Evolutionary conservation across 345 rosid genomes (phyloP).

Genomic region (Erysimum cheiranthoides): DNA sequence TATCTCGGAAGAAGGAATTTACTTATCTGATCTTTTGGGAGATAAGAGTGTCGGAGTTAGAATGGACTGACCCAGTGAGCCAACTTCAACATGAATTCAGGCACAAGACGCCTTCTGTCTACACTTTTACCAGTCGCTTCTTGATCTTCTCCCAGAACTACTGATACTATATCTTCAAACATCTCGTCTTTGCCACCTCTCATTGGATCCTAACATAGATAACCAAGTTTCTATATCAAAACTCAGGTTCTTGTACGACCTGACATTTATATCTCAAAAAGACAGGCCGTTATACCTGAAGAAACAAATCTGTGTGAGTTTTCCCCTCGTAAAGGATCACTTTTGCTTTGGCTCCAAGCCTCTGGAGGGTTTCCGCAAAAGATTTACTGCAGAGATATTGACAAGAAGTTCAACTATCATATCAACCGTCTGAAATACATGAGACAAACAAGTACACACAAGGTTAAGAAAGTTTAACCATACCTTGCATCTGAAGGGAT

Average conservation of each 20-base stretch:
- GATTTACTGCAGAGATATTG: conserved; percentile 58
- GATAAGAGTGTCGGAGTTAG: conserved; percentile 42
- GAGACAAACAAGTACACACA: conserved; percentile 27
- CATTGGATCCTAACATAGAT: conserved; percentile 84
- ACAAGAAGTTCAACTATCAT: conserved; percentile 15
- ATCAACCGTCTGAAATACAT: conserved; percentile 20
- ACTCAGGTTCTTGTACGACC: conserved; percentile 17
- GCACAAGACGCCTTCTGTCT: conserved; percentile 84
- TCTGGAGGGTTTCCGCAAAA: conserved; percentile 75
- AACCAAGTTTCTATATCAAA: conserved; percentile 1
- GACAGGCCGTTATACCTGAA: conserved; percentile 61
- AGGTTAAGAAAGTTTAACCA: conserved; percentile 19
- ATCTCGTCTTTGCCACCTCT: conserved; percentile 89
- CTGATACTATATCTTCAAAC: conserved; percentile 80
- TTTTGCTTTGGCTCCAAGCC: conserved; percentile 78
- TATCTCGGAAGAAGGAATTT: neutral
- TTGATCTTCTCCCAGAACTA: conserved; percentile 62
- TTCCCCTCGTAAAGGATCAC: conserved; percentile 80
- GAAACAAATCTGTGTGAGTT: conserved; percentile 95
- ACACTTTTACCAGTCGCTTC: conserved; percentile 63
- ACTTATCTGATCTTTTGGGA: conserved; percentile 8
- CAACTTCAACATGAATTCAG: conserved; percentile 85
- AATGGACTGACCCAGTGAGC: conserved; percentile 92
- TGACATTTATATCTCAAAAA: conserved; percentile 10
- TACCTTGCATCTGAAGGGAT: conserved; percentile 94